phyloP scores from a whole-genome alignment of 768 basidiomycete species.

The Hypholoma sublateritium region DNA sequence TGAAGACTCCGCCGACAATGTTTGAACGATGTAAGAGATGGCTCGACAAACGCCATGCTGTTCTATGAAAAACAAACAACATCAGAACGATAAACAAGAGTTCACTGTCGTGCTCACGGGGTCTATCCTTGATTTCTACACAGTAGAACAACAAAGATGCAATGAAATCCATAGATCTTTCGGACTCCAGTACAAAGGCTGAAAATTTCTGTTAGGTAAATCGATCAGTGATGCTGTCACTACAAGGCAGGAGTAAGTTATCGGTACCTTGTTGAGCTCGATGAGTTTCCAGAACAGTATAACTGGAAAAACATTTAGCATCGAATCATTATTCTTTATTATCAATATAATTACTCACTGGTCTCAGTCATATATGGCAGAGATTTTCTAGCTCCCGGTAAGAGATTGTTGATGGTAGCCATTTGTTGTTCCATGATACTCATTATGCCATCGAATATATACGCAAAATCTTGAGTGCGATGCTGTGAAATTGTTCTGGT shows the following conservation, averaged over 20 bases:
- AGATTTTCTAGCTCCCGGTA: slow-evolving; percentile 85
- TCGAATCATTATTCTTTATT: slow-evolving; percentile 7
- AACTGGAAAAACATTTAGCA: slow-evolving; percentile 39
- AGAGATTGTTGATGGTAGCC: slow-evolving; percentile 65
- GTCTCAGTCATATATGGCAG: slow-evolving; percentile 82
- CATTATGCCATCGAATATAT: slow-evolving; percentile 73
- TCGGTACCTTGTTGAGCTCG: slow-evolving; percentile 83
- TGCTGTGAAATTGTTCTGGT: slow-evolving; percentile 50
- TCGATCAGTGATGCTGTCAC: neutral
- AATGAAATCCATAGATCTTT: slow-evolving; percentile 73
- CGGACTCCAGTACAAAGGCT: slow-evolving; percentile 75
- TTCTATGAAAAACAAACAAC: slow-evolving; percentile 42
- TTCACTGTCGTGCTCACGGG: slow-evolving; percentile 51
- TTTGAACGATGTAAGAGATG: slow-evolving; percentile 89
- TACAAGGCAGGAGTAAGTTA: neutral
- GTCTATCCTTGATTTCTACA: slow-evolving; percentile 91
- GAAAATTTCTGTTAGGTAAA: slow-evolving; percentile 76
- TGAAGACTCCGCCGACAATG: slow-evolving; percentile 78
- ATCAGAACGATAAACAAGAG: neutral
- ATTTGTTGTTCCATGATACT: slow-evolving; percentile 75
- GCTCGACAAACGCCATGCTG: slow-evolving; percentile 90
- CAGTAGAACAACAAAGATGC: slow-evolving; percentile 79
- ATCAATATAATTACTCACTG: slow-evolving; percentile 45
- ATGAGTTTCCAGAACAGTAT: slow-evolving; percentile 89
- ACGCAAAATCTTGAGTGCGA: slow-evolving; percentile 85